Percentiles rank a stretch among this genome's conserved stretches.
These are phyloP conservation scores for Lenwebbia sp. DNA, from an alignment of 345 rosid species.

Conservation along the genomic window DNA sequence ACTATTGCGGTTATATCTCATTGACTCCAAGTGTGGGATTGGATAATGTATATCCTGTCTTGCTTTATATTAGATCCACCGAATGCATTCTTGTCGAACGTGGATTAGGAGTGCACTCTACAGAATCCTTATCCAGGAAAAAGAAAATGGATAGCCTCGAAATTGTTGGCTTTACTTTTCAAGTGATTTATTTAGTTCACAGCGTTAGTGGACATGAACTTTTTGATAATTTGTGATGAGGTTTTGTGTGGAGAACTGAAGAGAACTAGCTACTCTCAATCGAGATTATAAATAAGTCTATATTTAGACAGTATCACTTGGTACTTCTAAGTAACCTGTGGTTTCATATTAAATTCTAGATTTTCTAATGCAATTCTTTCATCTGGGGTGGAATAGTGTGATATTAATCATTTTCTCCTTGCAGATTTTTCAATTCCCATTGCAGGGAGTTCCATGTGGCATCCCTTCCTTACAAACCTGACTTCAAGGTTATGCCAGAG, in stretches of 20 bases:
- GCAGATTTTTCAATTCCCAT: conserved; percentile 75
- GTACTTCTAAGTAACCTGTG: background rate
- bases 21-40: background rate
- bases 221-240: background rate
- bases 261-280: background rate
- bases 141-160: background rate
- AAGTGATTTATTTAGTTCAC: background rate
- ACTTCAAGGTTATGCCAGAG: conserved; percentile 96
- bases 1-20: background rate
- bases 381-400: background rate
- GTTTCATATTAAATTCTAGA: background rate
- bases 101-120: background rate
- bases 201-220: background rate
- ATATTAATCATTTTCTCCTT: background rate
- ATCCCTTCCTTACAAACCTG: conserved; percentile 84
- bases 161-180: background rate
- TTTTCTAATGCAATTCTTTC: background rate
- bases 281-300: background rate
- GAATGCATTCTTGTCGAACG: background rate
- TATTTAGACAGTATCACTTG: background rate
- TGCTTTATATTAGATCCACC: background rate
- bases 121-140: background rate
- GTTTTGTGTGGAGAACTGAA: background rate
- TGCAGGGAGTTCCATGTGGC: conserved; percentile 97
- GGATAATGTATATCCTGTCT: background rate